These are phyloP conservation scores for Aspergillus tanneri DNA, from an alignment of 2,329 filamentous ascomycete genomes.

Conservation along the genomic window DNA sequence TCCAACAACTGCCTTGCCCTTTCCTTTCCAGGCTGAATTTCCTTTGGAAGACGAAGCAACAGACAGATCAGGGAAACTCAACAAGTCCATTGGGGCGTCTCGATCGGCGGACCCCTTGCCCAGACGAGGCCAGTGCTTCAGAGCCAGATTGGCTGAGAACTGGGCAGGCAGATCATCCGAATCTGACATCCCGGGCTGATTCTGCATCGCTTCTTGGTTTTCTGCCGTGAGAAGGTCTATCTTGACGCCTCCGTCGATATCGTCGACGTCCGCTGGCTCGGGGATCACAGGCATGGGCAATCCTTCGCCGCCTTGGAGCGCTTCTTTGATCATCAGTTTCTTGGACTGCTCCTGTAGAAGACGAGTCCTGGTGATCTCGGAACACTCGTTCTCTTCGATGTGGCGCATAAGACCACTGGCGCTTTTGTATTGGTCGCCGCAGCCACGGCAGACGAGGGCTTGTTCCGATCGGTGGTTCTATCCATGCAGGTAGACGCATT, in stretches of 20 bases:
- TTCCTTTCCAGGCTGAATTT: conserved; percentile 5
- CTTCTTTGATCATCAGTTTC: conserved; percentile 48
- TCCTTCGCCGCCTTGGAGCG: conserved; percentile 17
- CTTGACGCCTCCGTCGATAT: conserved; percentile 27
- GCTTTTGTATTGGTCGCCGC: conserved; percentile 47
- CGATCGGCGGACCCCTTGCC: background rate
- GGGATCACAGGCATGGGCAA: conserved; percentile 2
- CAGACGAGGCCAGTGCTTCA: conserved; percentile 28
- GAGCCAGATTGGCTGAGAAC: conserved; percentile 10
- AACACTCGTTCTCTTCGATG: conserved; percentile 55
- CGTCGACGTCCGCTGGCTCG: conserved; percentile 10
- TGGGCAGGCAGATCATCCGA: no score
- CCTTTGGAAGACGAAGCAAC: background rate
- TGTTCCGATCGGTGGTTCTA: conserved; percentile 53
- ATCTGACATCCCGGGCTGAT: conserved; percentile 18
- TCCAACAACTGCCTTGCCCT: conserved; percentile 6
- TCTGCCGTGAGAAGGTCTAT: conserved; percentile 10
- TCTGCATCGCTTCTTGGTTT: conserved; percentile 19
- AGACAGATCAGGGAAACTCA: conserved; percentile 20
- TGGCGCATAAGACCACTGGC: conserved; percentile 54
- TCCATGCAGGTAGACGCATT: background rate
- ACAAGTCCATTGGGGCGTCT: conserved; percentile 19
- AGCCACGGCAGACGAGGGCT: conserved; percentile 51
- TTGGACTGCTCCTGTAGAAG: conserved; percentile 53
- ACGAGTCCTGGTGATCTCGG: conserved; percentile 40